phyloP scores from a whole-genome alignment of 495 filamentous ascomycete genomes.

The Astrocystis sublimbata region DNA sequence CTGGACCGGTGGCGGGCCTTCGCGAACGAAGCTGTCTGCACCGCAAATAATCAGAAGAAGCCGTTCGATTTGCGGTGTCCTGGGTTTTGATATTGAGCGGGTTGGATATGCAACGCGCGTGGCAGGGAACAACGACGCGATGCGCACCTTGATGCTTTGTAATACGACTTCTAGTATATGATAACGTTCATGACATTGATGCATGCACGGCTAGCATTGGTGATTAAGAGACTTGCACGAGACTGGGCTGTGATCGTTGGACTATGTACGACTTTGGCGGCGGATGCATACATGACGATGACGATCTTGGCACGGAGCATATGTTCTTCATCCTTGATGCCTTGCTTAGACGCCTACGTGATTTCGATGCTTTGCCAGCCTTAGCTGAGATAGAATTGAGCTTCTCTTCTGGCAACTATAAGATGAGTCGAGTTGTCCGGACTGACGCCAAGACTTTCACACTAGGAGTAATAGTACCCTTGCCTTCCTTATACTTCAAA shows the following conservation, averaged over 20 bases:
- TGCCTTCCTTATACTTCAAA: too few species aligned
- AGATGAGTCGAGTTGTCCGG: neutral
- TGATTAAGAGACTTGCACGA: neutral
- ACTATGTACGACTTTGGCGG: neutral
- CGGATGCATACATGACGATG: neutral
- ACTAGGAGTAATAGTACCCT: neutral
- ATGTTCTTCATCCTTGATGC: neutral
- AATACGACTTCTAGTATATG: neutral
- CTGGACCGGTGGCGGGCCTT: constrained; percentile 54
- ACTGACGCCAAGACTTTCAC: neutral
- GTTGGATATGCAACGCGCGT: neutral
- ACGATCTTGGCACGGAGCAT: neutral
- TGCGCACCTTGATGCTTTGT: neutral
- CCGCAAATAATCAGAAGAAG: constrained; percentile 25
- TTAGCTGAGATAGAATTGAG: neutral
- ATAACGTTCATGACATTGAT: neutral
- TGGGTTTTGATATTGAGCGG: constrained; percentile 20
- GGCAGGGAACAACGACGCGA: too few species aligned
- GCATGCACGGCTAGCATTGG: neutral
- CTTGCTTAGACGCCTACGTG: neutral
- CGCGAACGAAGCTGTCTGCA: constrained; percentile 48
- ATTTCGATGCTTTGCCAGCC: neutral
- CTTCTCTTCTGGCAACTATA: neutral
- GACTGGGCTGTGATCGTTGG: neutral
- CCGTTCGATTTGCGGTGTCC: constrained; percentile 32